phyloP scores from a whole-genome alignment of 208 protist genomes.

The Leishmania lainsoni region DNA sequence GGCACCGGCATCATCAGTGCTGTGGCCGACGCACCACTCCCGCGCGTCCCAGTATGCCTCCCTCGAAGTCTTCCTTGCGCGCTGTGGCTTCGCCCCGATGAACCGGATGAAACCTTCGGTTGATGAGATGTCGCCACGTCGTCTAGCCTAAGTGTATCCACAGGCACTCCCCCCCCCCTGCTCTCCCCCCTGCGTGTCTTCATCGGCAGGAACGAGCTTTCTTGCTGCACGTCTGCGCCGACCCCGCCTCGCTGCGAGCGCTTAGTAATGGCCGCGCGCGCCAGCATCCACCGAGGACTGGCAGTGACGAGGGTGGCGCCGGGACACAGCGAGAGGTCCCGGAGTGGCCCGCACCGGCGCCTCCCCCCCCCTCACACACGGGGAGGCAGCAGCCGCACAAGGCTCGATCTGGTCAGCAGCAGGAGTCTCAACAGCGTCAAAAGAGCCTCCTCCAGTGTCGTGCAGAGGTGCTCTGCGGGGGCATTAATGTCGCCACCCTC shows the following conservation, averaged over 20 bases:
- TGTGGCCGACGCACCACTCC: conserved; percentile 29
- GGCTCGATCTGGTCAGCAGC: background rate
- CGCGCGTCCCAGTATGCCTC: conserved; percentile 1
- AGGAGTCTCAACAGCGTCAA: background rate
- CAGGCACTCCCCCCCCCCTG: background rate
- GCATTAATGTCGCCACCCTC: background rate
- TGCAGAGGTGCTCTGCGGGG: background rate
- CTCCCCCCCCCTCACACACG: too few relatives aligned
- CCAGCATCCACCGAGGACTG: background rate
- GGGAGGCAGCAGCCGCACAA: background rate
- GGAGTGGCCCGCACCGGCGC: background rate
- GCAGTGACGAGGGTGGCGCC: background rate
- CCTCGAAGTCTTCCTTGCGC: conserved; percentile 23
- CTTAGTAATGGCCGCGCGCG: conserved; percentile 2
- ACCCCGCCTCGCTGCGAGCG: background rate
- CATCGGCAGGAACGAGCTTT: background rate
- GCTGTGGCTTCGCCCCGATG: conserved; percentile 26
- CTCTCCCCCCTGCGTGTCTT: background rate
- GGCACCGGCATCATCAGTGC: background rate
- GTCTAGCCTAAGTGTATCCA: conserved; percentile 6
- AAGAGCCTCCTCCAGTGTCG: background rate
- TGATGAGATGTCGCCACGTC: conserved; percentile 2
- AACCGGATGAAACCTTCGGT: background rate
- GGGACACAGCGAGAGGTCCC: background rate
- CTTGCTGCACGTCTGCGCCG: too few relatives aligned